phyloP scores from a whole-genome alignment of 2,329 filamentous ascomycete genomes.

The Trichophyton simii region DNA sequence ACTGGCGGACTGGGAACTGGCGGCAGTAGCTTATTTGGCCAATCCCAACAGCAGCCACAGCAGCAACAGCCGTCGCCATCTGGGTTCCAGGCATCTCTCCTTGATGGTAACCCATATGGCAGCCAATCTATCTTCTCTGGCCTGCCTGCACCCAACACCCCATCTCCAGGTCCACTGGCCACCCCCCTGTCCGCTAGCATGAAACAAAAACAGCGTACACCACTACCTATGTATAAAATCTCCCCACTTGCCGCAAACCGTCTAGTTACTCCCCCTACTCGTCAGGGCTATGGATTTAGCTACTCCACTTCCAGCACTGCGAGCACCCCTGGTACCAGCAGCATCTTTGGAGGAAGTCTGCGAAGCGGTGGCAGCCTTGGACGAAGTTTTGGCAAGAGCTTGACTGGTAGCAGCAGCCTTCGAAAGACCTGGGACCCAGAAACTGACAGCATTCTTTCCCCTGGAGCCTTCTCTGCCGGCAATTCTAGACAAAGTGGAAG shows the following conservation, averaged over 20 bases:
- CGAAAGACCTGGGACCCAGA: constrained; percentile 70
- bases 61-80: constrained; percentile 33
- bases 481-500: constrained; percentile 52
- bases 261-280: constrained; percentile 70
- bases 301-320: constrained; percentile 67
- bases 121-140: constrained; percentile 74
- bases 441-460: constrained; percentile 66
- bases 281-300: constrained; percentile 72
- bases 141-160: constrained; percentile 47
- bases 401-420: constrained; percentile 67
- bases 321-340: constrained; percentile 58
- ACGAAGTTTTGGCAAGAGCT: constrained; percentile 68
- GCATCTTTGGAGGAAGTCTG: constrained; percentile 40
- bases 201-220: constrained; percentile 66
- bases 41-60: constrained; percentile 36
- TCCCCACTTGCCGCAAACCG: constrained; percentile 69
- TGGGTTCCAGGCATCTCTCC: constrained; percentile 61
- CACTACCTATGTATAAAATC: constrained; percentile 76
- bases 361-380: constrained; percentile 38
- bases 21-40: constrained; percentile 36
- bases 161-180: constrained; percentile 77
- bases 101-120: constrained; percentile 79
- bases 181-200: constrained; percentile 69
- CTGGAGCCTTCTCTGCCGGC: constrained; percentile 68
- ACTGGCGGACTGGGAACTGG: constrained; percentile 32